phyloP scores from a whole-genome alignment of 208 protist genomes.

The Trypanosoma caninum region DNA sequence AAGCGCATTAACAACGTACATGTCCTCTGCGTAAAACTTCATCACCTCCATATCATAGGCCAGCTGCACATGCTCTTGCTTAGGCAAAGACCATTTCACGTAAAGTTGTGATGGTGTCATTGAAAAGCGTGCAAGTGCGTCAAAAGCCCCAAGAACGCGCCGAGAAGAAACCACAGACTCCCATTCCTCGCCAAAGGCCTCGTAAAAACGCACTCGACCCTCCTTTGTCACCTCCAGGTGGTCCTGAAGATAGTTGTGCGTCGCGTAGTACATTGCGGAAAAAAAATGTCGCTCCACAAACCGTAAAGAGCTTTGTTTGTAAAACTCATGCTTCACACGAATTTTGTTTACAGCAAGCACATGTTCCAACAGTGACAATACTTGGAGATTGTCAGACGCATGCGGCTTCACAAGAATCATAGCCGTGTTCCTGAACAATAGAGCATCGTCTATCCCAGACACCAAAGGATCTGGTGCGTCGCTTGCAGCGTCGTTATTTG shows the following conservation, averaged over 20 bases:
- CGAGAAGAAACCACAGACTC: constrained; percentile 14
- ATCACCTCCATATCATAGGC: constrained; percentile 28
- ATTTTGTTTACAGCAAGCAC: constrained; percentile 24
- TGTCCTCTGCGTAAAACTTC: constrained; percentile 23
- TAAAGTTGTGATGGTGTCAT: constrained; percentile 43
- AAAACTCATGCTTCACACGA: constrained; percentile 25
- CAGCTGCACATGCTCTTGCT: constrained; percentile 24
- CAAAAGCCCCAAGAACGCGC: constrained; percentile 38
- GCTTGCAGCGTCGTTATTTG: too few relatives aligned
- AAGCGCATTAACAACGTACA: constrained; percentile 35
- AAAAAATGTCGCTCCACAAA: constrained; percentile 33
- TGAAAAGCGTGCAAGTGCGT: constrained; percentile 23
- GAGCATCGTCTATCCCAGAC: constrained; percentile 11
- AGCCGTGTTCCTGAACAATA: constrained; percentile 42
- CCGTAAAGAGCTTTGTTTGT: constrained; percentile 10
- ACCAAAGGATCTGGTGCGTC: neutral
- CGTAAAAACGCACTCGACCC: constrained; percentile 15
- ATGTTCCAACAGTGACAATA: constrained; percentile 23
- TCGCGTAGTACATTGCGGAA: constrained; percentile 24
- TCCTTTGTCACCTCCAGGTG: constrained; percentile 24
- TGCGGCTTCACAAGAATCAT: constrained; percentile 56
- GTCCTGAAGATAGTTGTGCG: constrained; percentile 2
- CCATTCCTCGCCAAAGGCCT: constrained; percentile 32
- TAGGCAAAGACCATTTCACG: constrained; percentile 24
- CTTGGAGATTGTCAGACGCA: constrained; percentile 17